Conservation (phyloP, 2,329 filamentous ascomycete species). For the Colletotrichum filicis region DNA sequence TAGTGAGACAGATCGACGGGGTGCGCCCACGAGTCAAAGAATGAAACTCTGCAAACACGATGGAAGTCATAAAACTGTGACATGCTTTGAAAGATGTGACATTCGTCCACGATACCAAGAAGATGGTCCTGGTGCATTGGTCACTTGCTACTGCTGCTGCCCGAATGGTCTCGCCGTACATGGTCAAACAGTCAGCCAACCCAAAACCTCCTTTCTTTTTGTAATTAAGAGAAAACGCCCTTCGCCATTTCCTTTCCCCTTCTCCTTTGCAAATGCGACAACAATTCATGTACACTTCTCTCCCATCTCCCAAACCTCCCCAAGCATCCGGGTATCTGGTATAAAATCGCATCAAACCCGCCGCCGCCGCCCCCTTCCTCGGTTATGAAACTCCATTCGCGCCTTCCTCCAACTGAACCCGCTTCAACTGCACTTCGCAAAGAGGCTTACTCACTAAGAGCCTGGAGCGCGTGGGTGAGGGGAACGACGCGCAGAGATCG, state of each 20-base stretch:
- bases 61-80: no score
- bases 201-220: background rate
- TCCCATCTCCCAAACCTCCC: conserved; percentile 32
- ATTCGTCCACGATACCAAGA: background rate
- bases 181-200: background rate
- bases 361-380: background rate
- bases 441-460: conserved; percentile 54
- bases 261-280: conserved; percentile 25
- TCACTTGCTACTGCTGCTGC: background rate
- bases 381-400: background rate
- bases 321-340: conserved; percentile 31
- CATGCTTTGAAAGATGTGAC: background rate
- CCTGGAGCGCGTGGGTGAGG: conserved; percentile 67
- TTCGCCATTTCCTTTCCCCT: conserved; percentile 4
- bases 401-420: background rate
- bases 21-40: no score
- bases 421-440: background rate
- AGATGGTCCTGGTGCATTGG: background rate
- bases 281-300: conserved; percentile 23
- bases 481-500: conserved; percentile 67
- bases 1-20: no score
- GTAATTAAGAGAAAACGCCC: conserved; percentile 7
- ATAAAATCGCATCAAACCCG: background rate
- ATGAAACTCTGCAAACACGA: no score
- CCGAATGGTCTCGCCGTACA: background rate